Base-by-base conservation (phyloP, 2,329 filamentous ascomycete species). In the Fusarium tjaetaba region DNA sequence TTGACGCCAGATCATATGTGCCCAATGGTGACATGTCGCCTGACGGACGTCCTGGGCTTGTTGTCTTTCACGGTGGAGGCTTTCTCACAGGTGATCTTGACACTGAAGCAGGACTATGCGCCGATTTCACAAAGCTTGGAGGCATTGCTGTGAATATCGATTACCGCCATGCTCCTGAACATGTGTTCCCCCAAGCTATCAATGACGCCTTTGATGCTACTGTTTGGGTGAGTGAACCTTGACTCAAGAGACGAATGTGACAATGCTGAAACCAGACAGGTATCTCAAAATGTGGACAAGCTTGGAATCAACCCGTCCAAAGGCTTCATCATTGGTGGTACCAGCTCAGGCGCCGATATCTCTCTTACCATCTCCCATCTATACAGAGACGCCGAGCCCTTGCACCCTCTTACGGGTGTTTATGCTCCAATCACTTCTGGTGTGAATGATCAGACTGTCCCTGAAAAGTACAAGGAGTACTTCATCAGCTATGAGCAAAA, bases 401-500 rank as follows among this genome's bases (percentile, higher is more conserved):
- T 61, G 5, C 76, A 77, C 46, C 73, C 74, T 20, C 34, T 80
- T 42, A 80, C 79, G 1, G 79, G 80, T 5, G 61, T 79, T 8
- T 81, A 75, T 52, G 73, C 76, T 2, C 63, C 79, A 11, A 70
- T 76, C 18, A 68, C 74, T 11, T 74, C 67, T 26, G 77, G 72
- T 0, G 73, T 74, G 4, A 79, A 66, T 11, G 48, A 69, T 24
- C 53, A 63, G 26, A 73, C 71, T 8, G 68, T 80, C 7, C 80
- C 80, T 11, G 69, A 74, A n/a, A 77, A 72, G 64, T 81, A 80
- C 56, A 79, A 64, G 46, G 71, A 77, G 18, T 63, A 56, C 28
- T 80, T 80, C 60, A 55, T 80, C 22, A 81, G 79, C 56, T 60
- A 76, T 42, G 72, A 79, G 36, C 76, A 81, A 45, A 78, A 78